Conservation (phyloP, 257 asterid genomes). For the Knoxia roxburghii region DNA sequence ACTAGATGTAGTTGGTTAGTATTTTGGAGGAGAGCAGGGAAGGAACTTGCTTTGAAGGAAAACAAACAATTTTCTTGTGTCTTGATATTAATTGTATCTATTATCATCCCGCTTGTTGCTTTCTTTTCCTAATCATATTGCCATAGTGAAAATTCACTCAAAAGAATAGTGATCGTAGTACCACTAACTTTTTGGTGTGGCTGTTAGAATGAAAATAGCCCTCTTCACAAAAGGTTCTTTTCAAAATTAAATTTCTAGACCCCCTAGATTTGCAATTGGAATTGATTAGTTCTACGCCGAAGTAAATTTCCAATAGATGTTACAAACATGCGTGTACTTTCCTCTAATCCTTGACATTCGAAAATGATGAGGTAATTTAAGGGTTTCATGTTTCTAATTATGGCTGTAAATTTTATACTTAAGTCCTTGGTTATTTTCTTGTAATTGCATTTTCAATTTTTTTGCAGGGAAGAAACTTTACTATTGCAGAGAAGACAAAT, state of each 20-base stretch:
- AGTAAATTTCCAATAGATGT: not conserved
- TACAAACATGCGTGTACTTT: not conserved
- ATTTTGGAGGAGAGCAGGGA: not conserved
- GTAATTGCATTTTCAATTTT: conserved; percentile 10
- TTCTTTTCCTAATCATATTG: not conserved
- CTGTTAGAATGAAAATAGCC: not conserved
- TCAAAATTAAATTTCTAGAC: too few relatives aligned
- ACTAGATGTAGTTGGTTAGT: not conserved
- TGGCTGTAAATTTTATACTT: not conserved
- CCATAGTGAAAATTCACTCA: not conserved
- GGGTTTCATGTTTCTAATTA: not conserved
- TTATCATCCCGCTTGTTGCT: not conserved
- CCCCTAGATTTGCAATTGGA: not conserved
- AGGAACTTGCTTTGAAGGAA: not conserved
- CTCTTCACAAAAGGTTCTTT: not conserved
- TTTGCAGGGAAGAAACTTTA: conserved; percentile 83
- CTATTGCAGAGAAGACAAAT: conserved; percentile 86
- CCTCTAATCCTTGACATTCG: not conserved
- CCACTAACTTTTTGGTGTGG: too few relatives aligned
- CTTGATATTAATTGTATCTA: not conserved
- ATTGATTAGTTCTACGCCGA: not conserved
- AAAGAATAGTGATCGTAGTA: too few relatives aligned
- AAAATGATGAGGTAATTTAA: not conserved
- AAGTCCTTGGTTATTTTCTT: conserved; percentile 2
- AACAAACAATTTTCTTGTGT: not conserved